Base-by-base conservation (phyloP, 1,139 yeast species). In the Barnettozyma hawaiiensis region DNA sequence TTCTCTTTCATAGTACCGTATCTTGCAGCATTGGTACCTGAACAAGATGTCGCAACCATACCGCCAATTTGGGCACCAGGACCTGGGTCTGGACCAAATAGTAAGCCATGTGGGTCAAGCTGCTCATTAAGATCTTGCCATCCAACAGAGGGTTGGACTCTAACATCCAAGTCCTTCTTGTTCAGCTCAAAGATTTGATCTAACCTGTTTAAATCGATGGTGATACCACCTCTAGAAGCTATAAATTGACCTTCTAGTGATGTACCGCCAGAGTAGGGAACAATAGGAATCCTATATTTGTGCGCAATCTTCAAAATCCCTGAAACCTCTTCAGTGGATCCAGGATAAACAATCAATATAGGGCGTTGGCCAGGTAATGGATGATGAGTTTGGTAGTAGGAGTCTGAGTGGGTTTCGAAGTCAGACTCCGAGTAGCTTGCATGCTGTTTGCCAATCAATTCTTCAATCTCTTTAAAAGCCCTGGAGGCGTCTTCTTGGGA, bases 191-290 rank as follows among this genome's bases (percentile, higher is more conserved):
- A 31, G 20, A 81, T 67, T 42, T 73, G 60, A 57, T 76, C 71
- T 81, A 82, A 71, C 32, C 67, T 62, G 3, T 73, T 65, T 43
- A 81, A 59, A 54, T 81, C 85, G 14, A 81, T 48, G 14, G 80
- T 73, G 39, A 82, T 67, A 1, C 90, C 89, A 1, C 79, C 77
- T 48, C 87, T 68, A 0, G 89, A 78, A 37, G 89, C 87, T 58
- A 84, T 78, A 58, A 77, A 82, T 47, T 85, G 92, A 11, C 95
- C 95, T 62, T 85, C 95, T 23, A 85, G 65, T 0, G 94, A 82
- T 0, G 95, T 85, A 47, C 89, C 83, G 0, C 95, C 95, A 1
- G 89, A 79, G 58, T 71, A 81, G 12, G 95, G 89, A 20, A 84
- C 81, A 19, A 85, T 72, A 0, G 95, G 95, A 3, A 85, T 78